phyloP scores from a whole-genome alignment of 257 asterid genomes.

The Solanum gandarillasii region DNA sequence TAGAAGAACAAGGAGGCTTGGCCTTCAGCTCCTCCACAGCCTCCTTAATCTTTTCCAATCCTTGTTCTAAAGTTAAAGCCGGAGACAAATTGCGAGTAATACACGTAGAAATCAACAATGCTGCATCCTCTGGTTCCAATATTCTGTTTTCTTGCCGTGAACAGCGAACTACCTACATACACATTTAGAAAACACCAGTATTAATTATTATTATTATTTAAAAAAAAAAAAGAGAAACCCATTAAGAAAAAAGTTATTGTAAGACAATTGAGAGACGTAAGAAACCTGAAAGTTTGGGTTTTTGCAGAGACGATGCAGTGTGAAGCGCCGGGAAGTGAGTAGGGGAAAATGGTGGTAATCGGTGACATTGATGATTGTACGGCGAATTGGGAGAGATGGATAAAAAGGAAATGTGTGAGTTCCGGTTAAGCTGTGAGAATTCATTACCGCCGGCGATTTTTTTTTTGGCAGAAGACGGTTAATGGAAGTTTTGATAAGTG shows the following conservation, averaged over 20 bases:
- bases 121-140: constrained; percentile 64
- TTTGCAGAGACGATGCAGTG: background rate
- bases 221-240: background rate
- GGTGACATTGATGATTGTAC: background rate
- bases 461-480: background rate
- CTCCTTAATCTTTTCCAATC: constrained; percentile 57
- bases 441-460: background rate
- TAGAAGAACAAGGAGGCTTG: constrained; percentile 50
- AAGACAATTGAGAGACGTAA: background rate
- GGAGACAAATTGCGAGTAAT: constrained; percentile 68
- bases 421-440: background rate
- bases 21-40: constrained; percentile 57
- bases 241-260: background rate
- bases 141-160: constrained; percentile 26
- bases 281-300: background rate
- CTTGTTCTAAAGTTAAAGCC: constrained; percentile 67
- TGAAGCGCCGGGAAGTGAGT: background rate
- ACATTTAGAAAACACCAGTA: background rate
- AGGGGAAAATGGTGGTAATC: background rate
- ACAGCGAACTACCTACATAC: constrained; percentile 42
- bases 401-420: background rate
- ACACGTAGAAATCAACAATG: constrained; percentile 72
- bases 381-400: background rate
- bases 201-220: no score
- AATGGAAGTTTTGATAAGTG: background rate